Percentiles rank a stretch among this genome's conserved stretches.
These are phyloP conservation scores for Atkinsonella texensis DNA, from an alignment of 2,329 filamentous ascomycete genomes.

Conservation along the genomic window DNA sequence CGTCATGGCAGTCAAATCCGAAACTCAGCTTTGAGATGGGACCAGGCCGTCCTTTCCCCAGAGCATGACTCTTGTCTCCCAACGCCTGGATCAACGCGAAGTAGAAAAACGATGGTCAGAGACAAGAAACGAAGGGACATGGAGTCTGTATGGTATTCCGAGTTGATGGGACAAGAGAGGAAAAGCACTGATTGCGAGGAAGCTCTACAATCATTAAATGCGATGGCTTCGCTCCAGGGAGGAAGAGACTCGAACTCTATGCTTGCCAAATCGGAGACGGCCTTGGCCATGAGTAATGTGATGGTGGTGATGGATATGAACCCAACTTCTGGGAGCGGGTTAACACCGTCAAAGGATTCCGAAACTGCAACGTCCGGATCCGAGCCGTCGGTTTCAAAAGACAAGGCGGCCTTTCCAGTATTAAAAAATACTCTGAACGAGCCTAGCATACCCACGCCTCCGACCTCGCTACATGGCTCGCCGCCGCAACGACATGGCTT, in stretches of 20 bases:
- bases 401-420: not conserved
- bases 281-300: constrained; percentile 21
- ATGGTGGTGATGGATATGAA: constrained; percentile 28
- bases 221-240: not conserved
- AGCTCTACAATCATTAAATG: not conserved
- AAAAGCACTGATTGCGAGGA: not conserved
- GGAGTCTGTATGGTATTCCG: constrained; percentile 18
- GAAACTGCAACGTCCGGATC: not conserved
- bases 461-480: constrained; percentile 18
- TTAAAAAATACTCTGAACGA: not conserved
- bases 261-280: not conserved
- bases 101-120: constrained; percentile 25
- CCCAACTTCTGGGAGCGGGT: constrained; percentile 14
- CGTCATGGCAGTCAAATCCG: not conserved
- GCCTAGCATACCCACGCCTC: constrained; percentile 18
- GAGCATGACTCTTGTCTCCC: constrained; percentile 9
- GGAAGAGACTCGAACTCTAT: not conserved
- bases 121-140: constrained; percentile 29
- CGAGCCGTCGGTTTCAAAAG: not conserved
- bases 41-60: constrained; percentile 11
- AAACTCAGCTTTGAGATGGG: not conserved
- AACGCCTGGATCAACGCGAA: constrained; percentile 14
- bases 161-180: constrained; percentile 11
- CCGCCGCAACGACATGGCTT: constrained; percentile 13
- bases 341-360: not conserved